Evolutionary conservation across 1,139 yeast species (phyloP), one percentile per base, ranked within the genome.

Genomic region (Saccharomycopsis crataegensis): DNA sequence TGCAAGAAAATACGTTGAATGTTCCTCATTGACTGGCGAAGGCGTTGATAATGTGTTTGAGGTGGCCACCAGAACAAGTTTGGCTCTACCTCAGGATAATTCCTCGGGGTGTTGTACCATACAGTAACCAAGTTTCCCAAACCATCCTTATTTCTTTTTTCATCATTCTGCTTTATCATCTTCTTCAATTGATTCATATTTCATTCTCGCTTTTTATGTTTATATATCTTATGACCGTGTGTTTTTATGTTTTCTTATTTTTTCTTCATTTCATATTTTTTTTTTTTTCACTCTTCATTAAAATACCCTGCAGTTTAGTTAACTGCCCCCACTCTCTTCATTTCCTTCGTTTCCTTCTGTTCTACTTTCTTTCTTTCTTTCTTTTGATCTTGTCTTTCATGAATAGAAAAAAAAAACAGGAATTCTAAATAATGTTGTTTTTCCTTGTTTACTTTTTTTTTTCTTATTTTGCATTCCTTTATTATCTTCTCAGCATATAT

Each of bases 11-110:
- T 85, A 83, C 64, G 68, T 85, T 64, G 91, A 85, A 61, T 83
- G 91, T 63, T 82, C 89, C 51, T 85, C 93, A 1, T 70, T 85
- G 57, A 83, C 90, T 1, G 93, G 93, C 5, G 90, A 84, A 64
- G 90, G 89, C 6, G 93, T 85, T 17, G 93, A 85, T 65, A 89
- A 83, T 64, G 86, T 85, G 6, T 84, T 86, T 65, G 94, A 85
- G 66, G 75, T 75, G 56, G 93, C 93, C 9, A 82, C 89, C 1
- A 74, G 94, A 62, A 77, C 83, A 1, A 83, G 90, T 65, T 70
- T 86, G 57, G 59, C 78, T 46, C 72, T 76, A 14, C 66, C 67
- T 37, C 69, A 74, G 50, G 72, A 72, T 37, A 71, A 71, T 28
- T 70, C 71, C 2, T 63, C 71, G 6, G 68, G 71, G 1, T 77